Conservation (phyloP, 2,329 filamentous ascomycete species). For the Talaromyces sp. region DNA sequence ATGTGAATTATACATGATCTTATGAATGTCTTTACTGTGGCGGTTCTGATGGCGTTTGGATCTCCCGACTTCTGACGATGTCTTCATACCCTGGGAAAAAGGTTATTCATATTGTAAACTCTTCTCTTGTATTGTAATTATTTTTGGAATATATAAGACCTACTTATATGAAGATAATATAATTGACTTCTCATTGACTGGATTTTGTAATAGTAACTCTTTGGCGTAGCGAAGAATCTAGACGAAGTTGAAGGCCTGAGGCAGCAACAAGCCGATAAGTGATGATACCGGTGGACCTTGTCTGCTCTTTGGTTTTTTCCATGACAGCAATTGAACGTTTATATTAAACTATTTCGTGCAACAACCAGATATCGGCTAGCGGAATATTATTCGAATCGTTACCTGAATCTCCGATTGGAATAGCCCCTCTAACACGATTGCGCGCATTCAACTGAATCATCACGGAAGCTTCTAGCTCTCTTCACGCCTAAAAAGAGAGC, state of each 20-base stretch:
- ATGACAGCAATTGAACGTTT: background rate
- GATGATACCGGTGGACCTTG: background rate
- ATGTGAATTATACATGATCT: background rate
- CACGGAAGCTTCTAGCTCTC: background rate
- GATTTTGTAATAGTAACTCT: background rate
- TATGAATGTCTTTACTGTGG: background rate
- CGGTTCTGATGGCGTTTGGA: background rate
- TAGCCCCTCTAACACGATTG: background rate
- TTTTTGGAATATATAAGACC: background rate
- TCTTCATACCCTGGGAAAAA: constrained; percentile 11
- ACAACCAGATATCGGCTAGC: too few species aligned
- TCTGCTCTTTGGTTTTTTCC: background rate
- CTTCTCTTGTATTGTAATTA: background rate
- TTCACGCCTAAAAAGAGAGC: background rate
- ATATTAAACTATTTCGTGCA: background rate
- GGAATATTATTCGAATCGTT: background rate
- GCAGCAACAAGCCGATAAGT: background rate
- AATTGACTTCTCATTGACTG: background rate
- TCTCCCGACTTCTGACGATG: background rate
- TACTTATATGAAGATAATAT: background rate
- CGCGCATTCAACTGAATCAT: background rate
- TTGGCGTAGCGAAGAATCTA: background rate
- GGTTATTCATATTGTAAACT: background rate
- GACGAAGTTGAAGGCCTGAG: too few species aligned
- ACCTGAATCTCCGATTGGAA: background rate